A percentile compares a stretch with the other conserved stretches of the same genome.
phyloP scores from a whole-genome alignment of 2,329 filamentous ascomycete species.

The Ilyonectria sp. region DNA sequence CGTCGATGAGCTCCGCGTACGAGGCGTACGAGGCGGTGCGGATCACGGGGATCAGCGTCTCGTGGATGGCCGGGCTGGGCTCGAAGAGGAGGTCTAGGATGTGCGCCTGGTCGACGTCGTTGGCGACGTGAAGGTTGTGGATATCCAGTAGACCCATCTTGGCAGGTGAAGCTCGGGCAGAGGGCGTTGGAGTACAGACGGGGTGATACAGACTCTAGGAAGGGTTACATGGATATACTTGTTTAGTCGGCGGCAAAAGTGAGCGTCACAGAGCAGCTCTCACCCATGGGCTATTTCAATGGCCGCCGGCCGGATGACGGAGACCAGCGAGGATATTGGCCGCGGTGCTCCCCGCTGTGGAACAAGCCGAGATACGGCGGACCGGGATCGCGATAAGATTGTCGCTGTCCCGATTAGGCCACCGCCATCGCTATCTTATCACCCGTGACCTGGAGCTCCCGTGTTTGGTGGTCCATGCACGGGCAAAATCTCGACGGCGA shows the following conservation, averaged over 20 bases:
- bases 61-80: constrained; percentile 81
- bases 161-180: background rate
- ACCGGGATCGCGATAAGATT: constrained; percentile 5
- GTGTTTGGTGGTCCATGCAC: constrained; percentile 48
- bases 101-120: constrained; percentile 67
- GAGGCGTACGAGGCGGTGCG: constrained; percentile 69
- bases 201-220: background rate
- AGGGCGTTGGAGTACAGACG: background rate
- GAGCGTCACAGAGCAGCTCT: constrained; percentile 4
- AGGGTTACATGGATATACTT: constrained; percentile 2
- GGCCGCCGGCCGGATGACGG: constrained; percentile 39
- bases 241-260: constrained; percentile 8
- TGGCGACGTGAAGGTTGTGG: constrained; percentile 67
- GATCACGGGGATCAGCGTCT: constrained; percentile 79
- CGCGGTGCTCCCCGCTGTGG: constrained; percentile 45
- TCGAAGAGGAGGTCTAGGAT: constrained; percentile 89
- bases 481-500: constrained; percentile 51
- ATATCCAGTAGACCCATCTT: constrained; percentile 68
- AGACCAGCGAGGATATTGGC: constrained; percentile 42
- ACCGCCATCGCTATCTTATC: constrained; percentile 47
- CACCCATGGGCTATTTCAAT: constrained; percentile 1
- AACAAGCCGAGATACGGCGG: background rate
- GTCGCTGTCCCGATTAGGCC: constrained; percentile 3
- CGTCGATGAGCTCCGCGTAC: constrained; percentile 79
- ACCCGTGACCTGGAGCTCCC: constrained; percentile 46